phyloP scores from a whole-genome alignment of 768 basidiomycete species.

The Rubroboletus satanas region DNA sequence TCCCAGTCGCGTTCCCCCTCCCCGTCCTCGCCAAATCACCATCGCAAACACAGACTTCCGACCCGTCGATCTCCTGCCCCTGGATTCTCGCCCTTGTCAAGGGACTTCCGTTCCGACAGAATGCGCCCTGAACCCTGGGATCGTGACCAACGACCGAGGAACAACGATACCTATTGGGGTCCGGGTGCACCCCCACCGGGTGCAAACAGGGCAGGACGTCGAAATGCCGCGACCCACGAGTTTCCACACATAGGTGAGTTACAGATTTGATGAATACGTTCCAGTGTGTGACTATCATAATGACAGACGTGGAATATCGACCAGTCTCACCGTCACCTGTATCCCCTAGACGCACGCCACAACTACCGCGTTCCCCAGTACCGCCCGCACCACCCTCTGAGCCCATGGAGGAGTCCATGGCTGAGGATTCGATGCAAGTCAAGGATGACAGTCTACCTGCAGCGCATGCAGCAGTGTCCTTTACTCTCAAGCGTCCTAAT shows the following conservation, averaged over 20 bases:
- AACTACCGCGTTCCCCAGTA: slow-evolving; percentile 23
- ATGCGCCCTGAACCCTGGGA: slow-evolving; percentile 33
- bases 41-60: slow-evolving; percentile 32
- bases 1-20: slow-evolving; percentile 40
- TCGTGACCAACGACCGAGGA: slow-evolving; percentile 37
- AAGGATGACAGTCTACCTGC: slow-evolving; percentile 35
- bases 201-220: slow-evolving; percentile 4
- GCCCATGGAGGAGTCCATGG: slow-evolving; percentile 31
- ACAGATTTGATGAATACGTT: neutral
- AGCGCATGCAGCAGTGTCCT: slow-evolving; percentile 39
- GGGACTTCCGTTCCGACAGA: slow-evolving; percentile 34
- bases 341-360: slow-evolving; percentile 22
- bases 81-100: slow-evolving; percentile 38
- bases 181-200: slow-evolving; percentile 10
- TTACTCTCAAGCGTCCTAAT: slow-evolving; percentile 41
- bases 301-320: slow-evolving; percentile 17
- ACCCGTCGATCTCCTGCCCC: slow-evolving; percentile 36
- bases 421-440: slow-evolving; percentile 2
- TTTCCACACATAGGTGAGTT: slow-evolving; percentile 9
- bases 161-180: slow-evolving; percentile 18
- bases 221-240: slow-evolving; percentile 6
- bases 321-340: slow-evolving; percentile 21
- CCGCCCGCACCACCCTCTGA: slow-evolving; percentile 33
- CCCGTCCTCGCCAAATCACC: slow-evolving; percentile 33
- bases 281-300: neutral